A percentile compares a stretch with the other conserved stretches of the same genome.
Evolutionary conservation across 257 asterid species (phyloP).

Genomic region (Solanum clarkiae): DNA sequence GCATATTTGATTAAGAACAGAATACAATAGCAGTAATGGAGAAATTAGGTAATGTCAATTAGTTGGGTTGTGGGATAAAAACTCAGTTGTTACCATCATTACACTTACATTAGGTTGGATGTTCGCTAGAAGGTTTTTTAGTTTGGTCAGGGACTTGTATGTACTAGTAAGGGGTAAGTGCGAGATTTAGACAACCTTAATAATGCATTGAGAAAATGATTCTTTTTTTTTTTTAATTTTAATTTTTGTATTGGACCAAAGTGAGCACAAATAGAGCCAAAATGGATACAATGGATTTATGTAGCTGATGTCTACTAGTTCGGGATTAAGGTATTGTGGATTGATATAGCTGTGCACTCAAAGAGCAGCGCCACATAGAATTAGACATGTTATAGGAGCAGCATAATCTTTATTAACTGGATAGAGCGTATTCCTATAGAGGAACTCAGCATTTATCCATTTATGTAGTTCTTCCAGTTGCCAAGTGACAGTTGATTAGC

Average conservation of each 20-base stretch:
- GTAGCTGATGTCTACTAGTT: neutral
- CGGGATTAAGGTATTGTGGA: neutral
- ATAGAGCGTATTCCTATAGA: neutral
- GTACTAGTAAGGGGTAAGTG: neutral
- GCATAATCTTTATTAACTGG: neutral
- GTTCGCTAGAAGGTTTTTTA: neutral
- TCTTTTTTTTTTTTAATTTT: neutral
- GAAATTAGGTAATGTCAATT: neutral
- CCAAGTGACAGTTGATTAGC: neutral
- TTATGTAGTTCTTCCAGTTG: neutral
- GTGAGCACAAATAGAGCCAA: neutral
- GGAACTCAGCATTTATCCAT: neutral
- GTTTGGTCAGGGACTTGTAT: neutral
- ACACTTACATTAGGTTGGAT: neutral
- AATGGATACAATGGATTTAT: neutral
- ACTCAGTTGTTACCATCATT: neutral
- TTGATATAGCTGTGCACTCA: neutral
- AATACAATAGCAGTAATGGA: neutral
- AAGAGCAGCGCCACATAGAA: neutral
- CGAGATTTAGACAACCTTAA: neutral
- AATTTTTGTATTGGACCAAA: neutral
- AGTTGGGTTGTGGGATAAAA: neutral
- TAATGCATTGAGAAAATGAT: neutral
- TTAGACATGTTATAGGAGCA: neutral
- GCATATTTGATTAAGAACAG: neutral